A percentile compares a stretch with the other conserved stretches of the same genome.
Conservation (phyloP, 1,284 basidiomycete genomes). For the Coniophora puteana region DNA sequence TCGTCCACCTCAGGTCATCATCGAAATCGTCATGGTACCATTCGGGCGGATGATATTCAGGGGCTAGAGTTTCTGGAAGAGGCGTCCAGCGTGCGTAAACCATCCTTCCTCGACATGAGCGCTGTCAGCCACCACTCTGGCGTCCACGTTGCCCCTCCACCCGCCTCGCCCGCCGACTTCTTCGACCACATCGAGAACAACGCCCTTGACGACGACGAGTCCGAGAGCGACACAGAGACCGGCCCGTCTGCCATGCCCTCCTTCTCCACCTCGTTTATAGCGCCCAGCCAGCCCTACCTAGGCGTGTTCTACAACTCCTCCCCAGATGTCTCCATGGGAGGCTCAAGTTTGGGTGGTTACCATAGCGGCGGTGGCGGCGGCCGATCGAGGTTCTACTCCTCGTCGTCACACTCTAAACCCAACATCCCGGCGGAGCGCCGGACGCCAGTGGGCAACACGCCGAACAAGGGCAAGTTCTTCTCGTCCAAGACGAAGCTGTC, state of each 20-base stretch:
- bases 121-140: conserved; percentile 33
- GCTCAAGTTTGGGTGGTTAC: too few relatives aligned
- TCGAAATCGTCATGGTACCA: conserved; percentile 21
- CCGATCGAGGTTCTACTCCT: conserved; percentile 11
- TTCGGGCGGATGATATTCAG: conserved; percentile 22
- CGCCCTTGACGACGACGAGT: conserved; percentile 56
- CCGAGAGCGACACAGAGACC: too few relatives aligned
- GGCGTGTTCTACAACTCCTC: too few relatives aligned
- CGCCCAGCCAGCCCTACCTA: too few relatives aligned
- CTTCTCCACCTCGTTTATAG: conserved; percentile 22
- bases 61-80: too few relatives aligned
- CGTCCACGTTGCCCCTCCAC: conserved; percentile 51
- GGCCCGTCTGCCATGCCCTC: conserved; percentile 30
- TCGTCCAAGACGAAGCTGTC: conserved; percentile 23
- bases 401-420: conserved; percentile 29
- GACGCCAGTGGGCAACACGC: conserved; percentile 34
- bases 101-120: conserved; percentile 36
- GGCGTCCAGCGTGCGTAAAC: too few relatives aligned
- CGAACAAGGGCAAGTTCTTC: conserved; percentile 26
- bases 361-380: not conserved
- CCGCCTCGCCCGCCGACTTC: conserved; percentile 62
- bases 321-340: too few relatives aligned
- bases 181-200: conserved; percentile 70
- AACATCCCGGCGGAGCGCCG: conserved; percentile 26
- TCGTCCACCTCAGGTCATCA: conserved; percentile 18